Evolutionary conservation across 768 basidiomycete species (phyloP), one percentile per base, ranked within the genome.

Genomic region (Coprinellus aureogranulatus): DNA sequence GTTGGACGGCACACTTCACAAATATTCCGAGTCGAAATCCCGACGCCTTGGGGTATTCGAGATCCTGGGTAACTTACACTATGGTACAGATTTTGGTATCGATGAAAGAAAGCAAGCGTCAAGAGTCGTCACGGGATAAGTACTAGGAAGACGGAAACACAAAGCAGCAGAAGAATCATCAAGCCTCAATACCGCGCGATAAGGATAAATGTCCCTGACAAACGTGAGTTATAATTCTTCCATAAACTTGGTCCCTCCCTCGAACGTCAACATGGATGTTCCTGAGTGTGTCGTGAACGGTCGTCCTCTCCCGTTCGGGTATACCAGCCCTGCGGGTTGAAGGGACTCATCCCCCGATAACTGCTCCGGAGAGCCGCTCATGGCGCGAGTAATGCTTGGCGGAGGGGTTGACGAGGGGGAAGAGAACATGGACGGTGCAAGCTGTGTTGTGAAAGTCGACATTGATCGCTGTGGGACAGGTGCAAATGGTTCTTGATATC

Each of bases 211-310:
- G 8, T 6, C 34, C 34, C 14, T 34, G 34, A 34, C 14, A 14
- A 34, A 34, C 34, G 6, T 34, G 8, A 16, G 30, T 26, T 53
- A 58, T 8, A 58, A n/a, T 12, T 47, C 57, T 48, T 58, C 57
- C 8, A 53, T 10, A 25, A 58, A 58, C 52, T 53, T 58, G 12
- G 41, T 58, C 12, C 57, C 57, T 5, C 42, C 39, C 4, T 57
- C 48, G 11, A 57, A 39, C 3, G 56, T 57, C 46, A 12, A 22
- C n/a, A 57, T 57, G 12, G 56, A 57, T 22, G 48, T 53, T 10
- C 57, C 51, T 2, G 57, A 58, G n/a, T 47, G 57, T 6, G 57
- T 53, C 23, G 57, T 51, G 28, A 58, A 58, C 10, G 49, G 42
- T 20, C 57, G 40, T 14, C 44, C 57, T 48, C n/a, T 31, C 22